Conservation (phyloP, 83 land plant species). For the Picea abies region DNA sequence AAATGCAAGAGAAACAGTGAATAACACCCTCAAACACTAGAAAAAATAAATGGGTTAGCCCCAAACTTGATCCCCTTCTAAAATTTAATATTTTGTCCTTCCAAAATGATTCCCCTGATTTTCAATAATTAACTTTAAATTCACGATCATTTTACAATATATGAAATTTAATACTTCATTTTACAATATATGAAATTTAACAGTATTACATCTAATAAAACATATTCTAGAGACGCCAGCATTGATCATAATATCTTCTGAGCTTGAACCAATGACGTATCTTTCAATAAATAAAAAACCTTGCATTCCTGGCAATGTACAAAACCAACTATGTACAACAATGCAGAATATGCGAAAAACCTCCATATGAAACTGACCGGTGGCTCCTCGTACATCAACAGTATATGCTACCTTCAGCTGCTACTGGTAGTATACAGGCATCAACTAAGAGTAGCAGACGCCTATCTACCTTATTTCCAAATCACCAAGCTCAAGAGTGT, state of each 20-base stretch:
- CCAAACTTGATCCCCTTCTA: too few species aligned
- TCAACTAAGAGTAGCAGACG: neutral
- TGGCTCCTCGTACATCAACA: conserved; percentile 1
- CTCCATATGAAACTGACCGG: conserved; percentile 9
- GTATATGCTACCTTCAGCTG: conserved; percentile 7
- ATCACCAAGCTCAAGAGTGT: neutral
- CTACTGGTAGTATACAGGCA: neutral
- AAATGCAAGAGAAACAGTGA: too few species aligned
- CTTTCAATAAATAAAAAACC: neutral
- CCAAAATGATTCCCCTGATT: too few species aligned
- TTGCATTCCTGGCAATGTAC: neutral
- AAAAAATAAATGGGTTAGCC: too few species aligned
- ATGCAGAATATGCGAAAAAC: conserved; percentile 4
- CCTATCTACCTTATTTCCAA: conserved; percentile 12
- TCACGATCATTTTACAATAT: too few species aligned
- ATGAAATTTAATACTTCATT: too few species aligned
- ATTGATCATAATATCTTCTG: neutral
- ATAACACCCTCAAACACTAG: too few species aligned
- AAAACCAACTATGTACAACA: conserved; percentile 1
- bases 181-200: too few species aligned
- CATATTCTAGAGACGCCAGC: neutral
- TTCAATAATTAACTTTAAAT: too few species aligned
- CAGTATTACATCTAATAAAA: too few species aligned
- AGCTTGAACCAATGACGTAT: neutral
- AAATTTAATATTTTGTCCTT: too few species aligned